Conservation (phyloP, 768 basidiomycete species). For the Kwoniella bestiolae region DNA sequence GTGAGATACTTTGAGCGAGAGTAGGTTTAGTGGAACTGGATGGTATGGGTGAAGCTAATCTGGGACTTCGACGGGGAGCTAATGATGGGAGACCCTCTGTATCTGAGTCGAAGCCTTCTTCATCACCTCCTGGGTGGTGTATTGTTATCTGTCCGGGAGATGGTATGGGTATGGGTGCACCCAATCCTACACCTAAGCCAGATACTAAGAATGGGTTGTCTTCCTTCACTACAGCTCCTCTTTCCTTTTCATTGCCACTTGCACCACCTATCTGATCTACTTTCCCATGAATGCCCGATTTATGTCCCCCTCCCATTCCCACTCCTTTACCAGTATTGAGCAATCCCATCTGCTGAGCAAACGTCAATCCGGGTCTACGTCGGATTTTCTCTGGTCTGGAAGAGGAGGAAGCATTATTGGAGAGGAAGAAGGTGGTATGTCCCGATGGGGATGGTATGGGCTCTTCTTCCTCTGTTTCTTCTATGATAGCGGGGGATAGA, state of each 20-base stretch:
- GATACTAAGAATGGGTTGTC: slow-evolving; percentile 42
- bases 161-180: slow-evolving; percentile 13
- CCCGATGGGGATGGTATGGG: slow-evolving; percentile 34
- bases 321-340: slow-evolving; percentile 35
- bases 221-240: background rate
- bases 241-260: background rate
- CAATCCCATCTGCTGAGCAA: slow-evolving; percentile 51
- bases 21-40: background rate
- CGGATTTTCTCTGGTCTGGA: slow-evolving; percentile 26
- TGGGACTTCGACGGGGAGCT: background rate
- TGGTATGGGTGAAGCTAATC: slow-evolving; percentile 16
- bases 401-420: slow-evolving; percentile 11
- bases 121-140: slow-evolving; percentile 19
- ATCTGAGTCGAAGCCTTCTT: slow-evolving; percentile 6
- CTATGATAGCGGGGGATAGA: background rate
- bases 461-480: slow-evolving; percentile 3
- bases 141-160: slow-evolving; percentile 32
- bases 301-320: slow-evolving; percentile 43
- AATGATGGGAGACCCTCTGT: background rate
- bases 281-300: slow-evolving; percentile 27
- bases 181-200: background rate
- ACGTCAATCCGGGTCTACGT: slow-evolving; percentile 47
- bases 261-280: slow-evolving; percentile 31
- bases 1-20: background rate
- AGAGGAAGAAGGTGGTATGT: slow-evolving; percentile 49